These are phyloP conservation scores for Rhizophora apiculata DNA, from an alignment of 345 rosid species.

Conservation along the genomic window DNA sequence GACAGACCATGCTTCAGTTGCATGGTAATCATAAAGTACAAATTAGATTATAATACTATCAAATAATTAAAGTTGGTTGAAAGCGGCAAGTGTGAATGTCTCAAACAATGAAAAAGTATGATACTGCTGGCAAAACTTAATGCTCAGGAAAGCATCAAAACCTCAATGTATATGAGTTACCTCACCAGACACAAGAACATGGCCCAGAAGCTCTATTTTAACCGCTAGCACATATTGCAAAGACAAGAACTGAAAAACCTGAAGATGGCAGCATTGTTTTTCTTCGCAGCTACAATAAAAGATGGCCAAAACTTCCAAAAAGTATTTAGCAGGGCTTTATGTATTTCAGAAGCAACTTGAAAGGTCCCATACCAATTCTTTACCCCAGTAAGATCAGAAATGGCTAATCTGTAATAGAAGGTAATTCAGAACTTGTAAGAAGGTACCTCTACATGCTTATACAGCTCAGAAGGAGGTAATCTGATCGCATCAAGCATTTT, in stretches of 20 bases:
- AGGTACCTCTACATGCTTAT: conserved; percentile 79
- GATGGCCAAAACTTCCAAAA: neutral
- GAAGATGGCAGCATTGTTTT: no score
- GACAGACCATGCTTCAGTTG: neutral
- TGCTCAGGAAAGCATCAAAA: neutral
- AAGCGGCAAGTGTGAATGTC: neutral
- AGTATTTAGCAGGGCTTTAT: neutral
- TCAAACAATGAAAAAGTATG: neutral
- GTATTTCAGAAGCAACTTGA: neutral
- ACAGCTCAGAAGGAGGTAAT: conserved; percentile 82
- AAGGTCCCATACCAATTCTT: neutral
- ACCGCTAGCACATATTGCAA: neutral
- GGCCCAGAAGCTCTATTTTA: neutral
- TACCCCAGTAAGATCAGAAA: neutral
- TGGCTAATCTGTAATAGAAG: neutral
- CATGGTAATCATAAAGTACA: neutral
- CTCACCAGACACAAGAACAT: conserved; percentile 2
- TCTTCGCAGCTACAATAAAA: neutral
- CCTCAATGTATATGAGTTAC: neutral
- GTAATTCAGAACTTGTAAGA: neutral
- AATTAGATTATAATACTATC: neutral
- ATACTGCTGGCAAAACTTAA: neutral
- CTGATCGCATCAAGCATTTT: conserved; percentile 89
- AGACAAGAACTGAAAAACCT: neutral
- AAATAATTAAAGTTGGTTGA: neutral